These are phyloP conservation scores for Rhodotorula sp. DNA, from an alignment of 1,284 basidiomycete species.

Conservation along the genomic window DNA sequence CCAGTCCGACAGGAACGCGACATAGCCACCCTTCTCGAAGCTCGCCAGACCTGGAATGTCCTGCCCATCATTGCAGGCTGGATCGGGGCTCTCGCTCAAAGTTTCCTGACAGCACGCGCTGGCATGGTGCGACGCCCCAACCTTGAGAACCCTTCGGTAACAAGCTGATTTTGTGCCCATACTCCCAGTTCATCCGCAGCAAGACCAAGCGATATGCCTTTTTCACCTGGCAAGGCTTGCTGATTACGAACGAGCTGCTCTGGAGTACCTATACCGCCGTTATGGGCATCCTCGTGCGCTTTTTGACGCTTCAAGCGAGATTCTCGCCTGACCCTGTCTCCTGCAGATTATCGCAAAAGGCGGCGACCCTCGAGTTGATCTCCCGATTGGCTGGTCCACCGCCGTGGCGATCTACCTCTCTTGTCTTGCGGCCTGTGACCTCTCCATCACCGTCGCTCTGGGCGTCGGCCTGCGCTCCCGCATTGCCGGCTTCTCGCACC, in stretches of 20 bases:
- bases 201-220: neutral
- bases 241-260: neutral
- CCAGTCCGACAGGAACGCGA: too few relatives aligned
- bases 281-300: conserved; percentile 1
- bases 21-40: too few relatives aligned
- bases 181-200: too few relatives aligned
- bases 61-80: too few relatives aligned
- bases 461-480: conserved; percentile 10
- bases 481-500: conserved; percentile 22
- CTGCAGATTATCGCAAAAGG: neutral
- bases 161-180: too few relatives aligned
- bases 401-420: neutral
- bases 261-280: neutral
- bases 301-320: neutral
- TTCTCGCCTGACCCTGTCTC: too few relatives aligned
- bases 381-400: neutral
- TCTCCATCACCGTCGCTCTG: conserved; percentile 19
- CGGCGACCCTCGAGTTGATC: neutral
- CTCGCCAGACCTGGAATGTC: too few relatives aligned
- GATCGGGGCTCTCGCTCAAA: too few relatives aligned
- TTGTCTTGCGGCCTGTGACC: neutral
- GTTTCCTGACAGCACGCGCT: too few relatives aligned
- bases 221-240: conserved; percentile 4
- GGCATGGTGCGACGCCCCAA: too few relatives aligned
- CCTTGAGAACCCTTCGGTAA: too few relatives aligned